A percentile compares a stretch with the other conserved stretches of the same genome.
phyloP scores from a whole-genome alignment of 345 rosid species.

The Gossypium rotundifolium region DNA sequence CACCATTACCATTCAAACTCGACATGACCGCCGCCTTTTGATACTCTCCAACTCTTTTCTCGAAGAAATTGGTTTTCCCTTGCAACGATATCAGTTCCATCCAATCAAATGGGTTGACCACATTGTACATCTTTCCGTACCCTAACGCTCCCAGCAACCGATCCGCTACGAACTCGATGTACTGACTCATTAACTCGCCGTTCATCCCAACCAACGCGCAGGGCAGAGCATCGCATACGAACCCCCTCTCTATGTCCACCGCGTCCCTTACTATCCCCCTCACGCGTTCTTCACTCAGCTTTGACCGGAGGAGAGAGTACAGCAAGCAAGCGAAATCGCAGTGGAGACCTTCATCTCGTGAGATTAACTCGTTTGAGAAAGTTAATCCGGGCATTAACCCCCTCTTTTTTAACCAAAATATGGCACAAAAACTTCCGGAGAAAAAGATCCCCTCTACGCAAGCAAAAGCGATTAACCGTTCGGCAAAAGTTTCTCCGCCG shows the following conservation, averaged over 20 bases:
- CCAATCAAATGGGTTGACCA: slow-evolving; percentile 63
- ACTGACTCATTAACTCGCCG: slow-evolving; percentile 68
- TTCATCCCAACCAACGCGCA: slow-evolving; percentile 97
- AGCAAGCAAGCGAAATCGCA: slow-evolving; percentile 89
- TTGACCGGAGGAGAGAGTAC: slow-evolving; percentile 45
- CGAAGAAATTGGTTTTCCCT: slow-evolving; percentile 73
- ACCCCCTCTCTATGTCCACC: slow-evolving; percentile 83
- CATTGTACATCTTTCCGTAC: slow-evolving; percentile 42
- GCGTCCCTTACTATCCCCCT: slow-evolving; percentile 56
- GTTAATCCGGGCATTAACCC: slow-evolving; percentile 92
- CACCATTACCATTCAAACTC: slow-evolving; percentile 45
- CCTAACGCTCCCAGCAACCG: slow-evolving; percentile 52
- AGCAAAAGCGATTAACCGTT: slow-evolving; percentile 74
- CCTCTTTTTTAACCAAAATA: slow-evolving; percentile 87
- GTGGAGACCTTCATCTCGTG: slow-evolving; percentile 92
- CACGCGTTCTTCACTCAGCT: slow-evolving; percentile 70
- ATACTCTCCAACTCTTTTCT: slow-evolving; percentile 64
- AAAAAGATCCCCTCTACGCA: slow-evolving; percentile 95
- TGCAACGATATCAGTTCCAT: slow-evolving; percentile 67
- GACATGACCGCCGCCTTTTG: slow-evolving; percentile 71
- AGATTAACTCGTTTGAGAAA: slow-evolving; percentile 89
- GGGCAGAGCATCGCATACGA: slow-evolving; percentile 87
- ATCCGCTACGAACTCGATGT: slow-evolving; percentile 75
- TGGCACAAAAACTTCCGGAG: slow-evolving; percentile 84
- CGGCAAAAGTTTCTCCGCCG: slow-evolving; percentile 72